Evolutionary conservation across 331 rosid genomes (phyloP).

Genomic region (Rhamnella rubrinervis): DNA sequence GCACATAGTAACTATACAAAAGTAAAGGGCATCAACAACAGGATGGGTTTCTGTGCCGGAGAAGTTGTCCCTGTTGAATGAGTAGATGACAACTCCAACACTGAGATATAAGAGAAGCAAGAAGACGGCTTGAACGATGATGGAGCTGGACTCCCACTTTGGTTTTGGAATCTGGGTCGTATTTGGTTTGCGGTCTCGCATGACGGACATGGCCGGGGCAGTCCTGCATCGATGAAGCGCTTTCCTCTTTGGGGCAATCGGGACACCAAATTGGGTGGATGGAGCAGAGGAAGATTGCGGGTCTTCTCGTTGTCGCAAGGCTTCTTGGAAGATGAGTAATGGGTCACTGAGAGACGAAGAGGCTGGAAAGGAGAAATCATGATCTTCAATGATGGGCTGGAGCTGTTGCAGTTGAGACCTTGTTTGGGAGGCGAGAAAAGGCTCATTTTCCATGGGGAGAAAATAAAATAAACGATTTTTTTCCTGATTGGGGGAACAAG

Average conservation of each 20-base stretch:
- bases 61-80: constrained; percentile 54
- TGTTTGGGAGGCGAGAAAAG: constrained; percentile 48
- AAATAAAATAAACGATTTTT: not conserved
- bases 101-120: constrained; percentile 56
- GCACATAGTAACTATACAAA: constrained; percentile 79
- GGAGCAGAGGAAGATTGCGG: constrained; percentile 22
- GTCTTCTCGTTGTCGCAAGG: constrained; percentile 10
- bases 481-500: not conserved
- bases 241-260: constrained; percentile 30
- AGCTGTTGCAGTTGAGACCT: constrained; percentile 22
- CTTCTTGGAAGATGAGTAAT: constrained; percentile 4
- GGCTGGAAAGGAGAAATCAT: constrained; percentile 26
- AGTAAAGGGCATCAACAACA: constrained; percentile 72
- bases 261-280: not conserved
- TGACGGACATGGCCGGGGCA: constrained; percentile 65
- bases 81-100: constrained; percentile 61
- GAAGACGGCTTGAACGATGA: constrained; percentile 58
- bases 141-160: constrained; percentile 37
- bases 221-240: constrained; percentile 63
- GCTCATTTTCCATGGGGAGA: constrained; percentile 41
- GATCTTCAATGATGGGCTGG: constrained; percentile 13
- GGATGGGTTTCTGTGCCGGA: constrained; percentile 75
- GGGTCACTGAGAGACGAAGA: constrained; percentile 35
- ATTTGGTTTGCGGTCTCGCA: constrained; percentile 41
- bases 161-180: constrained; percentile 44